phyloP scores from a whole-genome alignment of 192 early-diverging fungal genomes.

The Backusella tuberculispora region DNA sequence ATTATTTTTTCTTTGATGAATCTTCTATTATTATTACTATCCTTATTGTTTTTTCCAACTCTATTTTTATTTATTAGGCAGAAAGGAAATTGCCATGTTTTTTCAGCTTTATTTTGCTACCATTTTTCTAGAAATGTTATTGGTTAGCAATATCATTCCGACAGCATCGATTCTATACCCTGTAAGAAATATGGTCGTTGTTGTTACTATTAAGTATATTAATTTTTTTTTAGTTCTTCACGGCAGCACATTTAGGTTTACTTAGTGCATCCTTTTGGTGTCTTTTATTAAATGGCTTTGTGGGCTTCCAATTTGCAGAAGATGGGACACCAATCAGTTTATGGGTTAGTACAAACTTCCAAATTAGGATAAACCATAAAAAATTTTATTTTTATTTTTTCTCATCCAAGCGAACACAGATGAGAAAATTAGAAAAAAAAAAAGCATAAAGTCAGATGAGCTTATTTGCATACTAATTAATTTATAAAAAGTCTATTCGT shows the following conservation, averaged over 20 bases:
- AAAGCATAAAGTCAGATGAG: not conserved
- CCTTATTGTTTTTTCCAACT: constrained; percentile 2
- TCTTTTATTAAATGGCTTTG: constrained; percentile 90
- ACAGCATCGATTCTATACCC: constrained; percentile 73
- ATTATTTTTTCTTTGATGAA: not conserved
- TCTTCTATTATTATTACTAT: not conserved
- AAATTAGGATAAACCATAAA: constrained; percentile 5
- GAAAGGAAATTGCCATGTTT: constrained; percentile 97
- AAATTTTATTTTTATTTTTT: not conserved
- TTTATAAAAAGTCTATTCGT: constrained; percentile 66
- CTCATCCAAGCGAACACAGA: not conserved
- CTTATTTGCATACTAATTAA: constrained; percentile 14
- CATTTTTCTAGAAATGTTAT: constrained; percentile 84
- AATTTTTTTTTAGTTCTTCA: constrained; percentile 68
- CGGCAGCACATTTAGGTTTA: constrained; percentile 76
- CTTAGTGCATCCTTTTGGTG: constrained; percentile 88
- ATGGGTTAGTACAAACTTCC: constrained; percentile 60
- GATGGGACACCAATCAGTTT: constrained; percentile 94
- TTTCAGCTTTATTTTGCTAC: constrained; percentile 93
- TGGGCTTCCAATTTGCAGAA: constrained; percentile 95
- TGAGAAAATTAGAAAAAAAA: not conserved
- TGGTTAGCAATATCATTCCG: constrained; percentile 91
- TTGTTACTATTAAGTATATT: constrained; percentile 4
- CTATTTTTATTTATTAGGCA: constrained; percentile 54
- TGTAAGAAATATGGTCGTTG: constrained; percentile 25